phyloP scores from a whole-genome alignment of 345 rosid genomes.

The Anacardium occidentale region DNA sequence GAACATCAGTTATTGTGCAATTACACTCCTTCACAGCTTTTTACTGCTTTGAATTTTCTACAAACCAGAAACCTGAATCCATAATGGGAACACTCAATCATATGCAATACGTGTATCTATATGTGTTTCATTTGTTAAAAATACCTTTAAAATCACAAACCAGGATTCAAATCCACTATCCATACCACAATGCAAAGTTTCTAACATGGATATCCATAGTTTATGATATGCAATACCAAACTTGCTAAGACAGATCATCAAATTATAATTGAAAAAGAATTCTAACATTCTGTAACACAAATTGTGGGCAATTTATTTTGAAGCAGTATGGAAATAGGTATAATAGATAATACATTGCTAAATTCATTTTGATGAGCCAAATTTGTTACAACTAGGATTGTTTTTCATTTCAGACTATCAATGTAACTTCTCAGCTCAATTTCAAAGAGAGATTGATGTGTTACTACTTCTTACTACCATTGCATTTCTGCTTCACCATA shows the following conservation, averaged over 20 bases:
- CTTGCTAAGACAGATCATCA: background rate
- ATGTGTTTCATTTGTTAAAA: background rate
- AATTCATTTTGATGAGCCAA: too few species aligned
- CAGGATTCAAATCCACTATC: background rate
- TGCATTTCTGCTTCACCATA: too few species aligned
- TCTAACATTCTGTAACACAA: background rate
- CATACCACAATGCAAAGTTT: background rate
- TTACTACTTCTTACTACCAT: too few species aligned
- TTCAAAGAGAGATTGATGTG: too few species aligned
- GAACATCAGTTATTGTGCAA: slow-evolving; percentile 79
- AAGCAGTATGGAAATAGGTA: too few species aligned
- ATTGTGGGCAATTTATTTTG: too few species aligned
- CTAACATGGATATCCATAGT: background rate
- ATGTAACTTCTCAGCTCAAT: too few species aligned
- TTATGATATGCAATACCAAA: background rate
- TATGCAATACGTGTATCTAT: background rate
- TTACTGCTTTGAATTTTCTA: slow-evolving; percentile 80
- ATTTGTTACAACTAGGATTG: too few species aligned
- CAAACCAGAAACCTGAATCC: slow-evolving; percentile 54
- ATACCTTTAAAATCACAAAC: background rate
- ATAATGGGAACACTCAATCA: slow-evolving; percentile 31
- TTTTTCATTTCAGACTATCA: too few species aligned
- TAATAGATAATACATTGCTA: too few species aligned
- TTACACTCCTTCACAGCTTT: slow-evolving; percentile 76
- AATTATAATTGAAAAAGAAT: background rate